Base-by-base conservation (phyloP, 177 flowering plant genomes). In the Vitis hybrid region DNA sequence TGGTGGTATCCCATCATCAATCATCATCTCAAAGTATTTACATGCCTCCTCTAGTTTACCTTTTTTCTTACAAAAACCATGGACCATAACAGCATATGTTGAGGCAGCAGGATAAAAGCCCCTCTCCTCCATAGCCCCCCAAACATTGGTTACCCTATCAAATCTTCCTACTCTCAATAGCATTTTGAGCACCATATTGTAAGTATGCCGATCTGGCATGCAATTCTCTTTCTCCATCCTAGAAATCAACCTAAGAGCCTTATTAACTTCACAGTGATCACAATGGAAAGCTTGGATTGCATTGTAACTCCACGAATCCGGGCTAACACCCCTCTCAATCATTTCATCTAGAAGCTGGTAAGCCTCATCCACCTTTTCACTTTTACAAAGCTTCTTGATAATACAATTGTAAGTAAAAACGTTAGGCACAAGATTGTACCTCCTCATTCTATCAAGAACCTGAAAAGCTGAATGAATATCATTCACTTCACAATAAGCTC, bases 1-100 rank as follows among this genome's bases (percentile, higher is more conserved):
- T 10, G 98, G 98, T 4, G 97, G 99, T 62, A 93, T 74, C 16
- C 99, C 97, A 76, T 93, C 98, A 81, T 95, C 98, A 58, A 95
- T 81, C 99, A 95, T 93, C 80, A 77, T 81, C 80, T 93, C 97
- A 74, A 93, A 95, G 75, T 83, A 90, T 51, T 71, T 80, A 65
- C 91, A 90, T 0, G 99, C 98, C 69, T 93, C 99, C 73, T 93
- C 97, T 7, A 85, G 66, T 70, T 84, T 89, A 26, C 88, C 87
- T 75, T 78, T 91, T 84, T 91, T 95, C 86, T 82, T 85, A 63
- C 90, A 86, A 3, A 88, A 71, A 14, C 98, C 96, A 82, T 95
- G 98, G 65, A 95, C 66, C 94, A 95, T 87, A 19, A 95, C 98
- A 45, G 97, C 67, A 73, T 87, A 93, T 0, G 97, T 91, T 5